A percentile compares a stretch with the other conserved stretches of the same genome.
phyloP scores from a whole-genome alignment of 164 flowering plant species.

The Annona squamosa region DNA sequence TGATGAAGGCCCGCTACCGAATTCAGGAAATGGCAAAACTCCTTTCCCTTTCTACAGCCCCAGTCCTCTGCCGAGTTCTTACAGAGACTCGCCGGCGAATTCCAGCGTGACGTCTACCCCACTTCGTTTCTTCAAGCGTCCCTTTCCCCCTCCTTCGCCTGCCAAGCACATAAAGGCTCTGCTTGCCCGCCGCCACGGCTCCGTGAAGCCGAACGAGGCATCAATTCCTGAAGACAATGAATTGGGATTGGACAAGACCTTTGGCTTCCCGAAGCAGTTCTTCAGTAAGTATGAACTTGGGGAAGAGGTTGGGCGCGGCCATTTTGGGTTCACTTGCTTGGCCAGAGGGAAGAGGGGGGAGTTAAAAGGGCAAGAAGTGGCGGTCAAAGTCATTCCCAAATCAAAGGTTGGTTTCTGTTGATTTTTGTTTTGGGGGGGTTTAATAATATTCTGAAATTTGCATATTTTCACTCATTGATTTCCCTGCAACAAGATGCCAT shows the following conservation, averaged over 20 bases:
- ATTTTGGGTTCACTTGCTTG: slow-evolving; percentile 84
- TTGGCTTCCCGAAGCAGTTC: slow-evolving; percentile 75
- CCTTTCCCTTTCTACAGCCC: slow-evolving; percentile 77
- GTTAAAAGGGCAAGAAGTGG: slow-evolving; percentile 85
- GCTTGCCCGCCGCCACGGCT: slow-evolving; percentile 80
- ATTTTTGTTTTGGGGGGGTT: background rate
- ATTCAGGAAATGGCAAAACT: slow-evolving; percentile 32
- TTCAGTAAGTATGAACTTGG: slow-evolving; percentile 66
- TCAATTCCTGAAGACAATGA: slow-evolving; percentile 79
- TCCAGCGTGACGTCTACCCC: slow-evolving; percentile 70
- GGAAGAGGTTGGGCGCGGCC: slow-evolving; percentile 89
- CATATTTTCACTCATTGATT: background rate
- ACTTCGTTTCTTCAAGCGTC: slow-evolving; percentile 64
- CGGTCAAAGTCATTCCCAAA: slow-evolving; percentile 89
- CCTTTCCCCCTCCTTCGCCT: slow-evolving; percentile 97
- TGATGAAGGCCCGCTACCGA: slow-evolving; percentile 17
- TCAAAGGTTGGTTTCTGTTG: slow-evolving; percentile 54
- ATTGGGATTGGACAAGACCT: slow-evolving; percentile 70
- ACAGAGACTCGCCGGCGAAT: slow-evolving; percentile 72
- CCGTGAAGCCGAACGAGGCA: slow-evolving; percentile 87
- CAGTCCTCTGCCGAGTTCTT: slow-evolving; percentile 60
- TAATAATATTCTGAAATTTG: background rate
- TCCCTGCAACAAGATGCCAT: background rate
- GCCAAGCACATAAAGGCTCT: slow-evolving; percentile 92
- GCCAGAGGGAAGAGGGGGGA: slow-evolving; percentile 82